Evolutionary conservation across 2,329 filamentous ascomycete species (phyloP).

Genomic region (Passalora sequoiae): DNA sequence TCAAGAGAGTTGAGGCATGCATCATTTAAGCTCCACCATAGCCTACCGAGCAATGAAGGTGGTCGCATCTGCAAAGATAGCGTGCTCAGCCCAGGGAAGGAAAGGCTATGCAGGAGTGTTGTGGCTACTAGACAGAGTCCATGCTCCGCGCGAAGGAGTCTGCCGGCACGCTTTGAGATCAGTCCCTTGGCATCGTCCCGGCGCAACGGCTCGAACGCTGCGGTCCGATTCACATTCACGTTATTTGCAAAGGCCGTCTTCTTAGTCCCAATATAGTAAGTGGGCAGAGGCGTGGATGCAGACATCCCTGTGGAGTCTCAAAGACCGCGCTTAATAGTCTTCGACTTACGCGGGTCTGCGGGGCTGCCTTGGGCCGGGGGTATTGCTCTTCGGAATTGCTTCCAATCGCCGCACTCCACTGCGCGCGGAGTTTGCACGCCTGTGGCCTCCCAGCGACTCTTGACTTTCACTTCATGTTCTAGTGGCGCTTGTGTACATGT

Average conservation of each 20-base stretch:
- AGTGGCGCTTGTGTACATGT: conserved; percentile 11
- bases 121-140: neutral
- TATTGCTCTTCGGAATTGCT: conserved; percentile 1
- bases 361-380: conserved; percentile 1
- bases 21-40: conserved; percentile 20
- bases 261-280: neutral
- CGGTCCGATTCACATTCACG: conserved; percentile 7
- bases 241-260: conserved; percentile 2
- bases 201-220: conserved; percentile 5
- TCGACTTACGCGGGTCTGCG: conserved; percentile 5
- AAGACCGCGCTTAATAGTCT: conserved; percentile 13
- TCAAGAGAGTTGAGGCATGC: conserved; percentile 20
- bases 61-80: conserved; percentile 19
- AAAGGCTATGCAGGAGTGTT: conserved; percentile 19
- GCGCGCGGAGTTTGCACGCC: conserved; percentile 8
- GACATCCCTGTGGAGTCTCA: conserved; percentile 4
- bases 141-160: neutral
- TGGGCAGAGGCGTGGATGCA: conserved; percentile 3
- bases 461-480: conserved; percentile 8
- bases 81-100: conserved; percentile 17
- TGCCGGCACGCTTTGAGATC: neutral
- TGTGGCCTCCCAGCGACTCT: conserved; percentile 6
- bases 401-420: conserved; percentile 6
- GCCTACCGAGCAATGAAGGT: conserved; percentile 13
- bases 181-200: conserved; percentile 9